Evolutionary conservation across 2,329 filamentous ascomycete genomes (phyloP), one percentile per base, ranked within the genome.

Genomic region (Colletotrichum sp.): DNA sequence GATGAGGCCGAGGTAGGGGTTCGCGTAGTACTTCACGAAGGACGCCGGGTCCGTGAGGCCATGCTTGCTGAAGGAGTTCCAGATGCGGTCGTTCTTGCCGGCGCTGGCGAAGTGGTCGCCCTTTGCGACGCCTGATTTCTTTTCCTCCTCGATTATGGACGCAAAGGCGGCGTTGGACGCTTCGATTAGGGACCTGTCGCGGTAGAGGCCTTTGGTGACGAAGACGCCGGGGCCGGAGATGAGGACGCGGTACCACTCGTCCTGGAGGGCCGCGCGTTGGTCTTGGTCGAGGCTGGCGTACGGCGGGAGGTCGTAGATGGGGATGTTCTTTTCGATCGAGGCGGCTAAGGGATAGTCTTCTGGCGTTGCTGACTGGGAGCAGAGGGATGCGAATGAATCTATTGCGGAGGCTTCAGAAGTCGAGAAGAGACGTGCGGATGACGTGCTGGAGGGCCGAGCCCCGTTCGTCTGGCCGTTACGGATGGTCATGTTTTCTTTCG

Each of bases 1-100:
- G 28, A 92, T 86, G 9, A 88, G 80, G 0, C 84, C 82, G 4
- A 93, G 86, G 85, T 89, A 92, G 0, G 90, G 90, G 77, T 93
- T 93, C 6, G 89, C 86, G 82, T 91, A 93, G 85, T 93, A 93
- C 8, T 80, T 75, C 0, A 90, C 76, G 79, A 93, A 93, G 0
- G 88, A 90, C 0, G 79, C 58, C 0, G 91, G 88, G 76, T 92
- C 87, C 32, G 83, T 80, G 3, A 89, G 80, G 24, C 87, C 89
- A 79, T 93, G 92, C 79, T 93, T 93, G 77, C 88, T 88, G 82
- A 93, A 91, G 0, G 91, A 91, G 83, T 93, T 93, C 91, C 91
- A 93, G 83, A 93, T 92, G 12, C 92, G 87, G 70, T 89, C 86
- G 79, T 93, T 93, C 28, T 87, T 86, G 26, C 89, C 88, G 3